Conservation (phyloP, 805 yeast genomes). For the Yueomyces sp. region DNA sequence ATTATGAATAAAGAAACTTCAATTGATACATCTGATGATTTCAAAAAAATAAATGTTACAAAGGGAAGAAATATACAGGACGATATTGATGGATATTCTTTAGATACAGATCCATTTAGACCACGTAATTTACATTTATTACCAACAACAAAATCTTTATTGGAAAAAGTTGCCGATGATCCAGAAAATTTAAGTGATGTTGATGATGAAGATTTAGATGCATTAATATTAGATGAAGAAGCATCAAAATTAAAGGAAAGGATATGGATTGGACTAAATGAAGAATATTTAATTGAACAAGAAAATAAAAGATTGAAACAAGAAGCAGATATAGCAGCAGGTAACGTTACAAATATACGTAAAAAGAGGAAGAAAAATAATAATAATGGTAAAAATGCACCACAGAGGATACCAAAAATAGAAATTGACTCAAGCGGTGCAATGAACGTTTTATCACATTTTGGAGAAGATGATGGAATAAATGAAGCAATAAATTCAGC, state of each 20-base stretch:
- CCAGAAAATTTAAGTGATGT: slow-evolving; percentile 57
- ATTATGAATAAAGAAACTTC: slow-evolving; percentile 5
- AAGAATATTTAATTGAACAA: slow-evolving; percentile 73
- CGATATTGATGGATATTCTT: slow-evolving; percentile 21
- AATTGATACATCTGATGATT: slow-evolving; percentile 7
- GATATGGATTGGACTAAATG: slow-evolving; percentile 83
- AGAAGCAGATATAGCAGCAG: slow-evolving; percentile 80
- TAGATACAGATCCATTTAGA: slow-evolving; percentile 30
- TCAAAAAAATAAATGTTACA: slow-evolving; percentile 5
- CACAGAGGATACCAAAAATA: neutral
- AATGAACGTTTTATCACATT: slow-evolving; percentile 7
- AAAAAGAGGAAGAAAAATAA: slow-evolving; percentile 13
- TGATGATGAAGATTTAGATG: slow-evolving; percentile 69
- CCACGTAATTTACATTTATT: slow-evolving; percentile 43
- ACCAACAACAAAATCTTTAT: slow-evolving; percentile 45
- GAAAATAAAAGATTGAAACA: slow-evolving; percentile 71
- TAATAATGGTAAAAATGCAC: slow-evolving; percentile 2
- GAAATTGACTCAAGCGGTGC: neutral
- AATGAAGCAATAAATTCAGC: slow-evolving; percentile 29
- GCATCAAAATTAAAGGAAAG: slow-evolving; percentile 66
- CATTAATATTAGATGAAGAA: slow-evolving; percentile 47
- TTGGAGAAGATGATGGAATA: slow-evolving; percentile 21
- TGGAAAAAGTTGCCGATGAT: slow-evolving; percentile 42
- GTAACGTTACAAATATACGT: slow-evolving; percentile 48
- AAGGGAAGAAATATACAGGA: slow-evolving; percentile 14